Percentiles rank a stretch among this genome's conserved stretches.
Conservation (phyloP, 306 rosid species). For the Datisca glomerata region DNA sequence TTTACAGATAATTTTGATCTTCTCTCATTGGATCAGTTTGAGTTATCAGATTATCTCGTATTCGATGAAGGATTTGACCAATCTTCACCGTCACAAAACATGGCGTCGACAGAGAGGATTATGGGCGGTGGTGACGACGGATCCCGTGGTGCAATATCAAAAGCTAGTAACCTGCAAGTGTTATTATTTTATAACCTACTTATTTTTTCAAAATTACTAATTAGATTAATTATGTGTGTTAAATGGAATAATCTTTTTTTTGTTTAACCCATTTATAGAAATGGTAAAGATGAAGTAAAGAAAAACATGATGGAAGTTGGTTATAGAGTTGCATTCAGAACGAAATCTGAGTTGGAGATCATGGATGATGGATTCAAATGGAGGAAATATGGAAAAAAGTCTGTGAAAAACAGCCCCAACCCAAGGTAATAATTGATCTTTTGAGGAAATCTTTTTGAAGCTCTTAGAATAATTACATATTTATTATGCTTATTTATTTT, state of each 20-base stretch:
- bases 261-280: slow-evolving; percentile 29
- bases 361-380: slow-evolving; percentile 85
- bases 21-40: slow-evolving; percentile 17
- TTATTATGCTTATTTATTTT: too few relatives aligned
- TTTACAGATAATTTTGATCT: slow-evolving; percentile 10
- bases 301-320: slow-evolving; percentile 17
- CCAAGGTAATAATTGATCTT: too few relatives aligned
- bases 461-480: too few relatives aligned
- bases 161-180: slow-evolving; percentile 24
- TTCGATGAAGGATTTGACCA: slow-evolving; percentile 19
- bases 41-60: slow-evolving; percentile 31
- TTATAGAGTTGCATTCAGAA: slow-evolving; percentile 46
- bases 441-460: too few relatives aligned
- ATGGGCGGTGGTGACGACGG: slow-evolving; percentile 11
- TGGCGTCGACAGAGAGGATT: slow-evolving; percentile 33
- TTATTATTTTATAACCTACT: background rate
- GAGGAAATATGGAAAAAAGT: slow-evolving; percentile 78
- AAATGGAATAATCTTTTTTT: background rate
- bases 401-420: slow-evolving; percentile 49
- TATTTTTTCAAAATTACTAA: background rate
- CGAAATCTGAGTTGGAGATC: slow-evolving; percentile 51
- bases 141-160: slow-evolving; percentile 21
- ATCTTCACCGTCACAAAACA: slow-evolving; percentile 28
- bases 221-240: background rate
- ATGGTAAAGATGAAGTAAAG: slow-evolving; percentile 16